Evolutionary conservation across 2,329 filamentous ascomycete species (phyloP), one percentile per base, ranked within the genome.

Genomic region (Raffaelea deltoideospora): DNA sequence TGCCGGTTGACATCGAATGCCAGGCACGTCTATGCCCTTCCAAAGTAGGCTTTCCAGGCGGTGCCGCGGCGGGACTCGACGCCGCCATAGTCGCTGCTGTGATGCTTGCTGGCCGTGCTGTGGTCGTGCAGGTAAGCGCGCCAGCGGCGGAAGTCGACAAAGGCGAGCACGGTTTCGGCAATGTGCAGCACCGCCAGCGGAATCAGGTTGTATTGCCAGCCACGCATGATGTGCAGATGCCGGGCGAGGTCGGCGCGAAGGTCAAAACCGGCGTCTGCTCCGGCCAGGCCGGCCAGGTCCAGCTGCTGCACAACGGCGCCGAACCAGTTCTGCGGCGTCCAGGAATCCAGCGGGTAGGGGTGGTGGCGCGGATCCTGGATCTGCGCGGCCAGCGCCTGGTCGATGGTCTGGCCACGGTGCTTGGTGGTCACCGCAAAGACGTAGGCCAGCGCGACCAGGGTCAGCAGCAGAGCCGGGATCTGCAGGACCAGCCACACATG

Each of bases 261-360:
- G n/a, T n/a, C n/a, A n/a, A n/a, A n/a, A n/a, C n/a, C n/a, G n/a
- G n/a, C n/a, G n/a, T n/a, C n/a, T n/a, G n/a, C n/a, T n/a, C n/a
- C n/a, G 26, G 10, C 33, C 11, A 39, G 37, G 26, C 47, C 42
- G 17, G 45, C 43, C 5, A 59, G 36, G 29, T 54, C 44, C 17
- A 60, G 47, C 26, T 44, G 39, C 10, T 5, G 4, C 31, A 56
- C 44, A 22, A 60, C 45, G 6, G 54, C 55, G 4, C 45, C 38
- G 38, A 57, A 56, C 58, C 59, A 61, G 41, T 48, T 55, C 42
- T 59, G 55, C 15, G 59, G 58, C 15, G 58, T 56, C 59, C 59
- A 61, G 9, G 39, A 29, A 30, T 47, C 43, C 9, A 49, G 35
- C 1, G 50, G 47, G 33, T 61, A 61, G 4, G 47, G 43, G 5